Evolutionary conservation across 2,329 filamentous ascomycete genomes (phyloP), one percentile per base, ranked within the genome.

Genomic region (Orbilia brochopaga): DNA sequence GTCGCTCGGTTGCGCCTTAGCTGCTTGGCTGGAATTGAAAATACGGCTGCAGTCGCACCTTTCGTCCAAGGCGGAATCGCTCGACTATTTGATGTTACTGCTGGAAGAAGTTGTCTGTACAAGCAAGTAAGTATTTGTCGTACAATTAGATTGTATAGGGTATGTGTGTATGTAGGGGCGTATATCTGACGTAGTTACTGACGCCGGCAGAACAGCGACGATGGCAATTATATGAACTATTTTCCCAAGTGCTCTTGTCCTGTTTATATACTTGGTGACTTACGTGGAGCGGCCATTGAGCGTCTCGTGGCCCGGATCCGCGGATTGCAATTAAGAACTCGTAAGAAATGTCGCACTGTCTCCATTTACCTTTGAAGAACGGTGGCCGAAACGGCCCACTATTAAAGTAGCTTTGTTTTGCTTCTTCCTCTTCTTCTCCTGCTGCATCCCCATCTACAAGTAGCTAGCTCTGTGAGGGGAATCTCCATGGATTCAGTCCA

Each of bases 301-400:
- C 17, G 51, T 52, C 40, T 51, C 44, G 35, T 37, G 5, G 48
- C 13, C 44, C 44, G 35, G 32, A 48, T 27, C 50, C 42, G 35
- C 50, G 54, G 24, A 64, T 70, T 70, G 63, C 58, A 64, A 70
- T 70, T 70, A 64, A 52, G 53, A 70, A 64, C 54, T 70, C 48
- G 66, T 70, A 70, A 70, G 51, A 70, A 70, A 70, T 70, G 66
- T 70, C 66, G 66, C 66, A 70, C 50, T 56, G 24, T 64, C 54
- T 55, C 66, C 66, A 60, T 63, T 70, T 61, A 64, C 59, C 37
- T 64, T 42, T 52, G 59, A 55, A 63, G 59, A 70, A 35, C 53
- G 30, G 58, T 70, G 51, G 59, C 58, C 65, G 59, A 70, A 70
- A 59, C 59, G 13, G 59, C 53, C 27, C 40, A 17, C 44, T 32